Evolutionary conservation across 140 eudicot species (phyloP).

Genomic region (Senecio squalidus): DNA sequence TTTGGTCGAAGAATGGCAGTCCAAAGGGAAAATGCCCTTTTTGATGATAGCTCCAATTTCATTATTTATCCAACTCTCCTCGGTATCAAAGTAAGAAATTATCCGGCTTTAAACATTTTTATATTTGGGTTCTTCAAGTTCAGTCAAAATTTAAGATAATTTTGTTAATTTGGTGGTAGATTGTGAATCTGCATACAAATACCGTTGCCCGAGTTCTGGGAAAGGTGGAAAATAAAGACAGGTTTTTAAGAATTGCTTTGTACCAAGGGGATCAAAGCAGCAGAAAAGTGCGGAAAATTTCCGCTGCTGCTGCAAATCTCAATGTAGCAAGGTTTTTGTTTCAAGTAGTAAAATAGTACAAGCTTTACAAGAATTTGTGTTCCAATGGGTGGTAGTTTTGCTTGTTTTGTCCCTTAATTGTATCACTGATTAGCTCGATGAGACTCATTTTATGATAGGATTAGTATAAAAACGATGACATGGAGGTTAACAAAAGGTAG

Average conservation of each 20-base stretch:
- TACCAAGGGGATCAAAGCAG: conserved; percentile 87
- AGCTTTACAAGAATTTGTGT: no score
- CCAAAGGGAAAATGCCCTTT: conserved; percentile 86
- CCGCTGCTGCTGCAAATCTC: conserved; percentile 83
- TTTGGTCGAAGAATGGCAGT: conserved; percentile 97
- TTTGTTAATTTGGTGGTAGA: conserved; percentile 31
- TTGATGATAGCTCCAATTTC: conserved; percentile 93
- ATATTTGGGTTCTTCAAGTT: neutral
- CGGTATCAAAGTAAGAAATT: conserved; percentile 76
- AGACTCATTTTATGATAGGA: no score
- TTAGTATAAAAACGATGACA: no score
- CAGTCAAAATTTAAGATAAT: neutral
- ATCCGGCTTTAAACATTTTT: neutral
- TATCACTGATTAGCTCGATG: no score
- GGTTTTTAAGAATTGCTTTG: conserved; percentile 83
- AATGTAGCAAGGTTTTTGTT: no score
- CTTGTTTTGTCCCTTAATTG: no score
- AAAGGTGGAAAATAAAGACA: conserved; percentile 87
- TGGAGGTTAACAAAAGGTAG: no score
- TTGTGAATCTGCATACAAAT: conserved; percentile 85
- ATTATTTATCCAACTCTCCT: conserved; percentile 94
- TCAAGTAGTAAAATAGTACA: no score
- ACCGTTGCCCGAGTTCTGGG: conserved; percentile 82
- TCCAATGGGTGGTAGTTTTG: no score
- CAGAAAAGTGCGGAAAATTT: conserved; percentile 82